Evolutionary conservation across 441 rosid genomes (phyloP).

Genomic region (Pelargonium fulgidum): DNA sequence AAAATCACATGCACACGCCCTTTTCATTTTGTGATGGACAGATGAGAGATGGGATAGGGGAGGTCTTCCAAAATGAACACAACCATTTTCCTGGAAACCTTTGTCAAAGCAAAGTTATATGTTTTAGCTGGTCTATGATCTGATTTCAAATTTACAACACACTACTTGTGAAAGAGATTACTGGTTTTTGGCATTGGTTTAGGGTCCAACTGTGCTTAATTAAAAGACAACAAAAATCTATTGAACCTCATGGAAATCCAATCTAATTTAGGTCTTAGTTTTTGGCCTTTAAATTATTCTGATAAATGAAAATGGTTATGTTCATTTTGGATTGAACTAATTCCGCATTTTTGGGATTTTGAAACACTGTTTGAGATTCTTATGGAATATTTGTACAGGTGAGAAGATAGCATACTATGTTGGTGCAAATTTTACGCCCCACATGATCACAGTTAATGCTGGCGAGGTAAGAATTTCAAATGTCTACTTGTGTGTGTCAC

Average conservation of each 20-base stretch:
- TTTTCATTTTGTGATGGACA: too few relatives aligned
- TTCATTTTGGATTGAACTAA: background rate
- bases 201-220: background rate
- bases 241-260: background rate
- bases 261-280: background rate
- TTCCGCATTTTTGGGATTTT: background rate
- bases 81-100: background rate
- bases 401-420: conserved; percentile 47
- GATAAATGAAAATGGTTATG: background rate
- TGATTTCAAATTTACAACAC: background rate
- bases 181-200: background rate
- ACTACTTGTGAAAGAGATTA: background rate
- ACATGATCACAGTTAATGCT: conserved; percentile 68
- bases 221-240: background rate
- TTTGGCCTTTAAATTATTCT: background rate
- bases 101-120: background rate
- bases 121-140: background rate
- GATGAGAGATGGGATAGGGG: background rate
- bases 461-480: conserved; percentile 63
- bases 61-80: background rate
- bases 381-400: conserved; percentile 31
- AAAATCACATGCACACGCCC: too few relatives aligned
- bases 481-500: background rate
- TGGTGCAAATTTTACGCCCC: conserved; percentile 74
- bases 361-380: conserved; percentile 1